Conservation (phyloP, 2,329 filamentous ascomycete genomes). For the Aspergillus puulaauensis region DNA sequence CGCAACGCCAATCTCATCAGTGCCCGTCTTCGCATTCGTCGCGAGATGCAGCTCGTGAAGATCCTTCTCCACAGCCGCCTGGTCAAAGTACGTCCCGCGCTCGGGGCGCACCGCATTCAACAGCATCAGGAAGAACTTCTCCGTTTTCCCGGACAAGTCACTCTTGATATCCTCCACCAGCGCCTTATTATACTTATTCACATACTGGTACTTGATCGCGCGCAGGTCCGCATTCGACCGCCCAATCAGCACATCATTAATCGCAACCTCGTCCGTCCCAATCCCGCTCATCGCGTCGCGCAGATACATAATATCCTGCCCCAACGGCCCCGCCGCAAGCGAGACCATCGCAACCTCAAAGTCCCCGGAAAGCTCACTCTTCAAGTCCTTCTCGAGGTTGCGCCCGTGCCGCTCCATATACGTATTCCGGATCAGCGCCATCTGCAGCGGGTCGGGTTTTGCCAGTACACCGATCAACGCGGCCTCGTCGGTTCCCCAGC, state of each 20-base stretch:
- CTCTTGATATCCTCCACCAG: slow-evolving; percentile 68
- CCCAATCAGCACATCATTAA: slow-evolving; percentile 76
- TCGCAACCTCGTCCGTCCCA: slow-evolving; percentile 73
- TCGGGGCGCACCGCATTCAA: slow-evolving; percentile 68
- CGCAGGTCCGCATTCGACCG: slow-evolving; percentile 76
- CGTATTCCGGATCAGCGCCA: slow-evolving; percentile 61
- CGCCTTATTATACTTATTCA: slow-evolving; percentile 60
- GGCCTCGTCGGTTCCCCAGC: slow-evolving; percentile 46
- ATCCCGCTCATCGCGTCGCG: slow-evolving; percentile 54
- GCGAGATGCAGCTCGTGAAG: slow-evolving; percentile 72
- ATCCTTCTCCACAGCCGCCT: slow-evolving; percentile 69
- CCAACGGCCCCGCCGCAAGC: slow-evolving; percentile 71
- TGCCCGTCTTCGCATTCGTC: slow-evolving; percentile 68
- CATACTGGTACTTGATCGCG: slow-evolving; percentile 74
- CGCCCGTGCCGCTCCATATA: slow-evolving; percentile 64
- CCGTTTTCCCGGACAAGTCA: slow-evolving; percentile 77
- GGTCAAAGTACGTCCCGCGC: slow-evolving; percentile 68
- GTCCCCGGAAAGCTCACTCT: slow-evolving; percentile 70
- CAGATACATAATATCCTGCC: slow-evolving; percentile 67
- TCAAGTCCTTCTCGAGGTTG: slow-evolving; percentile 69
- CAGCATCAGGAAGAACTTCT: slow-evolving; percentile 78
- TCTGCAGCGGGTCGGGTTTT: slow-evolving; percentile 70
- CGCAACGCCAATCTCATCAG: slow-evolving; percentile 75
- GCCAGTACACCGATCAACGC: slow-evolving; percentile 66
- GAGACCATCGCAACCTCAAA: slow-evolving; percentile 69